phyloP scores from a whole-genome alignment of 2,329 filamentous ascomycete species.

The Eutypella sp. region DNA sequence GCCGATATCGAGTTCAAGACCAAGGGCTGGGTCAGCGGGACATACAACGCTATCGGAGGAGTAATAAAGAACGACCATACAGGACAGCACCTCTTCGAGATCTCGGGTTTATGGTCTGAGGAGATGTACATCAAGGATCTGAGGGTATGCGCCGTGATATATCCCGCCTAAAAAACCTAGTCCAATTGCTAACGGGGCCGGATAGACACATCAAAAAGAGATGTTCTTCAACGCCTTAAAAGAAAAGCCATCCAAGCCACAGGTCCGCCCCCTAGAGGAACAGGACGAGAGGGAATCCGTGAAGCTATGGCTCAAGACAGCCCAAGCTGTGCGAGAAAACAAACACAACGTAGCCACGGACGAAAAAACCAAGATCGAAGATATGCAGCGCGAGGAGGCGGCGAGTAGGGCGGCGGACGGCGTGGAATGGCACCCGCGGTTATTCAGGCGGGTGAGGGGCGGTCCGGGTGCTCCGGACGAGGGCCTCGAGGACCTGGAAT shows the following conservation, averaged over 20 bases:
- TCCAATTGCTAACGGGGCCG: conserved; percentile 10
- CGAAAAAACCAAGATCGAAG: conserved; percentile 95
- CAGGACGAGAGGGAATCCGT: conserved; percentile 90
- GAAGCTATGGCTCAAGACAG: conserved; percentile 77
- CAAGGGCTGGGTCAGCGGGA: conserved; percentile 94
- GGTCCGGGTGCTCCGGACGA: conserved; percentile 68
- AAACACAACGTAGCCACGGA: conserved; percentile 89
- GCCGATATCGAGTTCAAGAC: conserved; percentile 98
- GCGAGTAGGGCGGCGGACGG: conserved; percentile 72
- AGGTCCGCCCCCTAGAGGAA: conserved; percentile 72
- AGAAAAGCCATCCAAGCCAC: conserved; percentile 70
- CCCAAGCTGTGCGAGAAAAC: conserved; percentile 72
- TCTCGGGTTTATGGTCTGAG: conserved; percentile 88
- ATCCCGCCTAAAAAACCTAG: neutral
- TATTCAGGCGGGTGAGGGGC: conserved; percentile 73
- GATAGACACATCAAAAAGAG: conserved; percentile 80
- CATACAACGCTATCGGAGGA: conserved; percentile 93
- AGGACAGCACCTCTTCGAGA: conserved; percentile 81
- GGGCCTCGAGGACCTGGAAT: conserved; percentile 86
- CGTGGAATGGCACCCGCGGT: conserved; percentile 79
- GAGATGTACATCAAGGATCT: conserved; percentile 91
- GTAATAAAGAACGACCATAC: conserved; percentile 83
- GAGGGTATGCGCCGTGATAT: conserved; percentile 50
- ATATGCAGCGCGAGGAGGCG: conserved; percentile 84
- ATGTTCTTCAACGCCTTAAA: conserved; percentile 82